Evolutionary conservation across 2,329 filamentous ascomycete genomes (phyloP), one percentile per base, ranked within the genome.

Genomic region (Fusarium devonianum): DNA sequence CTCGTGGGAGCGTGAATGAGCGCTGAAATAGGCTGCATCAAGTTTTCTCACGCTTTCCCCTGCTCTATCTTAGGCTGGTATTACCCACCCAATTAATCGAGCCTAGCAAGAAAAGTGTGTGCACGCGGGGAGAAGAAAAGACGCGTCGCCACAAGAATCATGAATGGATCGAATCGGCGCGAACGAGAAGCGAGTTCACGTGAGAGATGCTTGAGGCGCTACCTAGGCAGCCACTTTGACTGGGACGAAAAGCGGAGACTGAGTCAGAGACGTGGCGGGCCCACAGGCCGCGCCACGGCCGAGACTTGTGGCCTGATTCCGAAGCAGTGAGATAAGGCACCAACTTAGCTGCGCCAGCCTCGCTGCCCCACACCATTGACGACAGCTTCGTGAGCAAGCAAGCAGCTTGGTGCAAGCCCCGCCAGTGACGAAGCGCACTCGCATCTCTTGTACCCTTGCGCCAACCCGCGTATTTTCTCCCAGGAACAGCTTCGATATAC

Each of bases 181-280:
- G 71, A 70, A 45, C 46, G 40, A 58, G 61, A 64, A 67, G 62
- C 71, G 71, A 67, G 51, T 38, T 69, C 71, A 73, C 71, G 70
- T 73, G 71, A 69, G 53, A 2, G 23, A 21, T 29, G 25, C n/a
- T 16, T 16, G 40, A 29, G 14, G 30, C 26, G 9, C 34, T 18
- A 19, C 10, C 46, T 54, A 73, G 71, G 70, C 70, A 73, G 64
- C 68, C 63, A 62, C n/a, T n/a, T 52, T 28, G 7, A 18, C 14
- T 33, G 39, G 43, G 29, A 12, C 26, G 13, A 14, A 10, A 2
- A 12, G 17, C 48, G 53, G 56, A 58, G 45, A 19, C 48, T 56
- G 56, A 58, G 45, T 46, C 49, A 54, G 46, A 39, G 14, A 42
- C 44, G 53, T 62, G 66, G 56, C 39, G 52, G 48, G 38, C 34